A percentile compares a stretch with the other conserved stretches of the same genome.
These are phyloP conservation scores for Colletotrichum sp. DNA, from an alignment of 2,329 filamentous ascomycete species.

Conservation along the genomic window DNA sequence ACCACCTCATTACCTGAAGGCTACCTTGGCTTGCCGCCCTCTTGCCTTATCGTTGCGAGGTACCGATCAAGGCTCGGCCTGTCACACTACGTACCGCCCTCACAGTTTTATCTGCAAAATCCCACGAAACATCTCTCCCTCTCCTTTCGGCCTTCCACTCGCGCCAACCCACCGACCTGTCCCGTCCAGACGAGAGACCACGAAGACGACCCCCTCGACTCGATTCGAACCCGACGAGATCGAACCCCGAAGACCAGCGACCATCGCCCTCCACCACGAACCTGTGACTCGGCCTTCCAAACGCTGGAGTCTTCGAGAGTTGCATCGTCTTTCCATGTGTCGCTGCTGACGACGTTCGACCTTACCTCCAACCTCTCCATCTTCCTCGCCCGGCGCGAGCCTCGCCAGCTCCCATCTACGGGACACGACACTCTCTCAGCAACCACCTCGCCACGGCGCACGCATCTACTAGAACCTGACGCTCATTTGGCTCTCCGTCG, in stretches of 20 bases:
- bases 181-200: slow-evolving; percentile 1
- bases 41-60: neutral
- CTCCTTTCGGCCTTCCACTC: slow-evolving; percentile 3
- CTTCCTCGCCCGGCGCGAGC: slow-evolving; percentile 28
- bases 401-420: slow-evolving; percentile 15
- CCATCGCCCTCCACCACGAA: neutral
- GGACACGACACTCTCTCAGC: slow-evolving; percentile 13
- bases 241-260: neutral
- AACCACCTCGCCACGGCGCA: slow-evolving; percentile 7
- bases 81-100: slow-evolving; percentile 13
- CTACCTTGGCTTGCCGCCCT: neutral
- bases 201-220: slow-evolving; percentile 10
- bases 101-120: slow-evolving; percentile 17
- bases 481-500: slow-evolving; percentile 8
- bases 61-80: neutral
- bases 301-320: neutral
- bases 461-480: neutral
- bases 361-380: neutral
- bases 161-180: slow-evolving; percentile 6
- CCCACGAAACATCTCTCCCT: slow-evolving; percentile 19
- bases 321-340: slow-evolving; percentile 14
- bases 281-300: neutral
- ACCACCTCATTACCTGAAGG: neutral
- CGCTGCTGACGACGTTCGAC: slow-evolving; percentile 19
- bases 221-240: neutral